Conservation (phyloP, 352 stramenopile species). For the Phytophthora pisi region DNA sequence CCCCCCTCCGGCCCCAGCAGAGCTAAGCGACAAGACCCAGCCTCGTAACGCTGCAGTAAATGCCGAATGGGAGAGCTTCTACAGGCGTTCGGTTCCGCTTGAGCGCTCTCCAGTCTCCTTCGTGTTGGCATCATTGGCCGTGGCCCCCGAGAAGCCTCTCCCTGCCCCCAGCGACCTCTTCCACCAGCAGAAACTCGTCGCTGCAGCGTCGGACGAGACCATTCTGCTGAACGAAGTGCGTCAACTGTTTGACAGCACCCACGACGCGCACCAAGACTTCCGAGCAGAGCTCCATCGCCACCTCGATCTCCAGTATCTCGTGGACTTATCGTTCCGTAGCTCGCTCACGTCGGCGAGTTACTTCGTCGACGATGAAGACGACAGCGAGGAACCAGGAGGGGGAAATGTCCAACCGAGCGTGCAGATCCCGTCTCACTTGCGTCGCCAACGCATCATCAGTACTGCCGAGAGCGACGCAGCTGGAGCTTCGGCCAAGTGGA, state of each 20-base stretch:
- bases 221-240: conserved; percentile 68
- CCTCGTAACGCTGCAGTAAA: background rate
- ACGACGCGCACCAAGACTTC: conserved; percentile 68
- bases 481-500: conserved; percentile 47
- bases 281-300: conserved; percentile 59
- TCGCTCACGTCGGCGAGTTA: conserved; percentile 70
- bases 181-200: conserved; percentile 57
- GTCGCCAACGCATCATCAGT: conserved; percentile 21
- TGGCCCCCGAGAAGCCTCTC: conserved; percentile 53
- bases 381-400: conserved; percentile 23
- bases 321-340: conserved; percentile 70
- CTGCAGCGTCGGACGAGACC: conserved; percentile 50
- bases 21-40: background rate
- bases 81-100: conserved; percentile 59
- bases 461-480: conserved; percentile 21
- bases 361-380: conserved; percentile 56
- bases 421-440: conserved; percentile 44
- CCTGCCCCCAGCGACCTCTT: conserved; percentile 67
- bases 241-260: conserved; percentile 68
- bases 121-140: conserved; percentile 60
- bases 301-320: conserved; percentile 66
- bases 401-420: conserved; percentile 43
- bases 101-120: conserved; percentile 76
- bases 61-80: conserved; percentile 64
- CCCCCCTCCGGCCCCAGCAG: conserved; percentile 10